phyloP scores from a whole-genome alignment of 768 basidiomycete species.

The Leccinum olivaceopallidum region DNA sequence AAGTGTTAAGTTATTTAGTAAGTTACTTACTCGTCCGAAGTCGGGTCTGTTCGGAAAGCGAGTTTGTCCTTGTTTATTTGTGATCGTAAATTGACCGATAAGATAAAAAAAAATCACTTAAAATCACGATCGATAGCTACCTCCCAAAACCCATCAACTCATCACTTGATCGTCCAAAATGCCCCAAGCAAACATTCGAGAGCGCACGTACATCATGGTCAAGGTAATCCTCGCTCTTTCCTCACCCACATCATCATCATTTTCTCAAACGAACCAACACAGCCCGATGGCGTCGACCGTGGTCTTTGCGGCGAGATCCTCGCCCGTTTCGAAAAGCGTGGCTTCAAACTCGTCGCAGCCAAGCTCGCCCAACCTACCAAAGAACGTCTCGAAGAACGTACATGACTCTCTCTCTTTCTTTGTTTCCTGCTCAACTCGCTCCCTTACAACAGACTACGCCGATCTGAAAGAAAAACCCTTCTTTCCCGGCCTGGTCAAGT shows the following conservation, averaged over 20 bases:
- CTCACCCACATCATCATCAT: not conserved
- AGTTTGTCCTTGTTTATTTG: conserved; percentile 46
- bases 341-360: conserved; percentile 95
- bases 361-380: conserved; percentile 83
- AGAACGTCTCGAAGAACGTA: conserved; percentile 91
- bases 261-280: not conserved
- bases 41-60: conserved; percentile 22
- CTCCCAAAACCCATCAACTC: conserved; percentile 25
- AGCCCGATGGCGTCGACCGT: conserved; percentile 99
- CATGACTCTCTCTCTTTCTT: not conserved
- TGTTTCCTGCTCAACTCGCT: not conserved
- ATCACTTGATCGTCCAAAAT: conserved; percentile 43
- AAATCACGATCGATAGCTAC: conserved; percentile 13
- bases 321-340: conserved; percentile 94
- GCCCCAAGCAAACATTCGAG: conserved; percentile 38
- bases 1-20: too few species aligned
- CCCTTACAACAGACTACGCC: conserved; percentile 70
- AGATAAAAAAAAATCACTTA: conserved; percentile 22
- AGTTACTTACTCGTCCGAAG: too few species aligned
- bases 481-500: conserved; percentile 95
- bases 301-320: conserved; percentile 95
- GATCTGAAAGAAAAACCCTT: conserved; percentile 94
- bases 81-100: conserved; percentile 19
- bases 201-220: conserved; percentile 99
- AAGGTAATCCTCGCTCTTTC: conserved; percentile 54